Evolutionary conservation across 768 basidiomycete species (phyloP).

Genomic region (Ephemerocybe angulata): DNA sequence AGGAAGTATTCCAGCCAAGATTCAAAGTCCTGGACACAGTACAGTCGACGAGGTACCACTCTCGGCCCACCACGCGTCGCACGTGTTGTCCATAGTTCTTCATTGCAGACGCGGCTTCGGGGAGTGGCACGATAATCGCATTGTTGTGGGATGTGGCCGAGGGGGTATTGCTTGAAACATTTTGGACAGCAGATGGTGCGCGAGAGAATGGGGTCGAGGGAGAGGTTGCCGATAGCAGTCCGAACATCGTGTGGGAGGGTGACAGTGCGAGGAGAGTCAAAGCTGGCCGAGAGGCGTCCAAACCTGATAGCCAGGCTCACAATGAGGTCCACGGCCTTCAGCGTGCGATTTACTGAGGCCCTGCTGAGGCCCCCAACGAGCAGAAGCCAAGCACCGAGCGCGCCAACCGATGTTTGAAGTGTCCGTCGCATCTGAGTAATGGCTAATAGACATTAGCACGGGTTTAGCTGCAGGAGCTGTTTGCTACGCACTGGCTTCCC

Average conservation of each 20-base stretch:
- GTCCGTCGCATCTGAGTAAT: background rate
- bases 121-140: conserved; percentile 10
- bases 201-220: conserved; percentile 13
- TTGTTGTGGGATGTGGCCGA: background rate
- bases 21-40: conserved; percentile 15
- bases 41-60: conserved; percentile 12
- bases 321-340: conserved; percentile 8
- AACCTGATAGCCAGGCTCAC: background rate
- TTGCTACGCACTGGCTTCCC: no score
- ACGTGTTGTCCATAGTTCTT: conserved; percentile 5
- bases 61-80: conserved; percentile 3
- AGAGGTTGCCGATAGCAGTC: conserved; percentile 9
- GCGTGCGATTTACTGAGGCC: conserved; percentile 2
- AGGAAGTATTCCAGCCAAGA: conserved; percentile 18
- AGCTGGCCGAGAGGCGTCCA: background rate
- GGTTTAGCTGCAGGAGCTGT: no score
- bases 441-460: background rate
- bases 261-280: background rate
- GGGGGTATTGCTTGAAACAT: conserved; percentile 2
- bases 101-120: conserved; percentile 9
- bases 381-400: conserved; percentile 9
- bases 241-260: conserved; percentile 11
- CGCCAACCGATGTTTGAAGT: background rate
- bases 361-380: conserved; percentile 17
- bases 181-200: conserved; percentile 17